phyloP scores from a whole-genome alignment of 148 eudicot species.

The Vaccinium corymbosum region DNA sequence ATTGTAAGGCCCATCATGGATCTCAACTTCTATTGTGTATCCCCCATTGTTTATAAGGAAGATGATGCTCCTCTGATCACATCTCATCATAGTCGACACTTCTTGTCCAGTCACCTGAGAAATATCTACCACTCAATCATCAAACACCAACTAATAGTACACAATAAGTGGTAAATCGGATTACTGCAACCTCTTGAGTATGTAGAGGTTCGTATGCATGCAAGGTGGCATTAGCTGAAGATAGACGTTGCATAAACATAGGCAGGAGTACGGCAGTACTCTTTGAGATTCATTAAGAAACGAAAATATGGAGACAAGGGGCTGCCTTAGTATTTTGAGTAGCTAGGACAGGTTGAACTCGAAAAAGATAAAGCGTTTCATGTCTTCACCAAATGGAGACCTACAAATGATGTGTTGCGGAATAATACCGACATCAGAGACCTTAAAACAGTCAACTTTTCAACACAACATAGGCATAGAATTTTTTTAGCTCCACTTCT shows the following conservation, averaged over 20 bases:
- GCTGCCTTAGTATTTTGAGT: background rate
- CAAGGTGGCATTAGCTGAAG: background rate
- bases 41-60: slow-evolving; percentile 90
- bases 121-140: background rate
- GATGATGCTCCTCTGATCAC: slow-evolving; percentile 61
- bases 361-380: too few relatives aligned
- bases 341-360: too few relatives aligned
- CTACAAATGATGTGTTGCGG: too few relatives aligned
- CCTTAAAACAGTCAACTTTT: too few relatives aligned
- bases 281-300: background rate
- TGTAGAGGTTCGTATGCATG: too few relatives aligned
- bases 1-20: slow-evolving; percentile 83
- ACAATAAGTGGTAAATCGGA: background rate
- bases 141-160: background rate
- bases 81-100: slow-evolving; percentile 70
- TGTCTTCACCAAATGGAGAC: too few relatives aligned
- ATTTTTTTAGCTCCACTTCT: too few relatives aligned
- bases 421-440: too few relatives aligned
- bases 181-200: background rate
- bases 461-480: too few relatives aligned
- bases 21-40: slow-evolving; percentile 81
- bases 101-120: slow-evolving; percentile 72
- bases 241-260: background rate
- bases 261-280: background rate
- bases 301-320: background rate